Evolutionary conservation across 2,329 filamentous ascomycete species (phyloP).

Genomic region (Exophiala oligosperma): DNA sequence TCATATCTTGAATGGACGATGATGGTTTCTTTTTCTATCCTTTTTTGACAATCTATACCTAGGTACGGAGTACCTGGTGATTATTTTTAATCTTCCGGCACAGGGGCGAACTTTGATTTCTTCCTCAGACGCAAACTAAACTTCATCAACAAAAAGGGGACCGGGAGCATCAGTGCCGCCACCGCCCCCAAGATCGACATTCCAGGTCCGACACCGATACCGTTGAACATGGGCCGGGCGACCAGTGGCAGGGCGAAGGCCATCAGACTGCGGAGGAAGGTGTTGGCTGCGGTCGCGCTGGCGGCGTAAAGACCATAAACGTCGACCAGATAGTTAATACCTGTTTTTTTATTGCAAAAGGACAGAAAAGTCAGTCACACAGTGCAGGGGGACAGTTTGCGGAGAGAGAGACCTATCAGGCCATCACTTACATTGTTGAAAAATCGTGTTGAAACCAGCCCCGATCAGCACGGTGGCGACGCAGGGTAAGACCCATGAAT

Average conservation of each 20-base stretch:
- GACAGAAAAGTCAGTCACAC: too few relatives aligned
- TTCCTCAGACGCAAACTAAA: slow-evolving; percentile 42
- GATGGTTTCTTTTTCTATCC: neutral
- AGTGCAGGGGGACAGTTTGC: neutral
- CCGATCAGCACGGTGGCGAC: slow-evolving; percentile 44
- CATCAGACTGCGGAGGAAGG: slow-evolving; percentile 42
- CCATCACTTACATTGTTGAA: slow-evolving; percentile 28
- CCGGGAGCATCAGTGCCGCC: slow-evolving; percentile 40
- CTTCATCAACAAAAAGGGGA: slow-evolving; percentile 49
- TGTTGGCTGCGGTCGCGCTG: slow-evolving; percentile 44
- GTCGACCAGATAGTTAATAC: slow-evolving; percentile 49
- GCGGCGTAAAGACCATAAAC: slow-evolving; percentile 43
- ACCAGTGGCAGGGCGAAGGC: slow-evolving; percentile 40
- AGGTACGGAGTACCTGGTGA: too few relatives aligned
- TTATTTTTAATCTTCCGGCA: slow-evolving; percentile 4
- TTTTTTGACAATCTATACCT: too few relatives aligned
- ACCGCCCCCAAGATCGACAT: slow-evolving; percentile 44
- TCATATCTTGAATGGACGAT: too few relatives aligned
- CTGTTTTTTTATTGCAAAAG: slow-evolving; percentile 19
- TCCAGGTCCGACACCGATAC: slow-evolving; percentile 44
- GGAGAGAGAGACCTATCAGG: too few relatives aligned
- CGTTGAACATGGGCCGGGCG: slow-evolving; percentile 43
- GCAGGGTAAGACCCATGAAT: slow-evolving; percentile 37
- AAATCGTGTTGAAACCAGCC: slow-evolving; percentile 36
- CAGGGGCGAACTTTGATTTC: slow-evolving; percentile 46